Base-by-base conservation (phyloP, 306 rosid species). In the Corylus avellana region DNA sequence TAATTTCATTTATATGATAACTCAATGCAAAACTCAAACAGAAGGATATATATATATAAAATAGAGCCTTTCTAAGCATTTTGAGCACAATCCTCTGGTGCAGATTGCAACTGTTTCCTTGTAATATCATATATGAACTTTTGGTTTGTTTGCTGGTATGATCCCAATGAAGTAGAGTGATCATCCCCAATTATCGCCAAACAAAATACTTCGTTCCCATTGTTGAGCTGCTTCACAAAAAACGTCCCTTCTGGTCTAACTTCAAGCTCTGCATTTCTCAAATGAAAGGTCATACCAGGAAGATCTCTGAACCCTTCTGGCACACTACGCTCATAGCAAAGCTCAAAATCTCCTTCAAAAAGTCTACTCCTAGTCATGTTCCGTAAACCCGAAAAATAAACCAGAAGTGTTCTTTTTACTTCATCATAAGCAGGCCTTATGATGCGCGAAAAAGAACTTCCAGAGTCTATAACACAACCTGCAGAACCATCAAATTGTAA, bases 1-100 rank as follows among this genome's bases (percentile, higher is more conserved):
- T 50, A 50, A 50, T 50, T 50, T 50, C 16, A 50, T 50, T 5
- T 50, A 12, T 12, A 16, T 10, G 3, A 42, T 42, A 50, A 50
- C 54, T 50, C 54, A 50, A 12, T 50, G 54, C 54, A 12, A 2
- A 12, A 14, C 16, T 14, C 13, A 12, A 50, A 12, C 54, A 50
- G 5, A 50, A 2, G 54, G 5, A 50, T 6, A 48, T 46, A 16
- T 2, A 18, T 4, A 50, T 6, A 48, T 46, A 16, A 0, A 18
- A 7, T 42, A 42, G 46, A 42, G 46, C 46, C 8, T 42, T 0
- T 11, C 27, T 22, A 72, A 12, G 76, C 48, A 46, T 32, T 54
- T 29, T 51, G 32, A 4, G 56, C 50, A 56, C 77, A 74, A 74
- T 35, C 39, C 48, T 74, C 77, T 1, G 66, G 32, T 17, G 51